These are phyloP conservation scores for Aspergillus fijiensis DNA, from an alignment of 2,329 filamentous ascomycete genomes.

Conservation along the genomic window DNA sequence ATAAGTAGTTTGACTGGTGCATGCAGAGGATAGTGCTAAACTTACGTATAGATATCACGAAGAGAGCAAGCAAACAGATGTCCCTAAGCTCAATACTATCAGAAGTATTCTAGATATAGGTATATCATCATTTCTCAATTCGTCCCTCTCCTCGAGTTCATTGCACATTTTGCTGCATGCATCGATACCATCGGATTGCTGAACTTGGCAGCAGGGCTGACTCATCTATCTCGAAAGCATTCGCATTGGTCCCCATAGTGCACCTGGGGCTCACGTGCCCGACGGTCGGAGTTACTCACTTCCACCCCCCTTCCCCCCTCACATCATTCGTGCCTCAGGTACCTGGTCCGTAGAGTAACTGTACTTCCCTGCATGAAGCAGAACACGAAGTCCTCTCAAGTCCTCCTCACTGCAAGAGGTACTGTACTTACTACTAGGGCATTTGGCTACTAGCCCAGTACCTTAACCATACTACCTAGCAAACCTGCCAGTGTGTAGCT, in stretches of 20 bases:
- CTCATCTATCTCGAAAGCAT: background rate
- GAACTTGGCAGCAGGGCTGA: background rate
- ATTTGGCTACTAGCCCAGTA: background rate
- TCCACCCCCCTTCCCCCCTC: background rate
- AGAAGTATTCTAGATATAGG: no score
- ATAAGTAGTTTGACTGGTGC: no score
- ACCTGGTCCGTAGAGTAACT: no score
- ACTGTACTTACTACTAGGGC: background rate
- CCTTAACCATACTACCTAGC: background rate
- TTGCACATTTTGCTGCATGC: background rate
- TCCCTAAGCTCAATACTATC: no score
- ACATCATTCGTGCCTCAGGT: background rate
- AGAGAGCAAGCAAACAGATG: no score
- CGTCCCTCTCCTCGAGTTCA: no score
- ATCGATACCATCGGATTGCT: background rate
- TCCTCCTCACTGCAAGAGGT: background rate
- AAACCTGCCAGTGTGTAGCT: background rate
- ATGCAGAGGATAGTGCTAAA: no score
- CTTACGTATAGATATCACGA: no score
- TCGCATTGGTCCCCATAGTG: no score
- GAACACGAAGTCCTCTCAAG: background rate
- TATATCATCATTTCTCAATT: no score
- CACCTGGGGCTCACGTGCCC: background rate
- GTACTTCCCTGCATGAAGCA: background rate
- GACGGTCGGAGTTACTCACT: background rate